Base-by-base conservation (phyloP, 768 basidiomycete genomes). In the Leccinum boreale region DNA sequence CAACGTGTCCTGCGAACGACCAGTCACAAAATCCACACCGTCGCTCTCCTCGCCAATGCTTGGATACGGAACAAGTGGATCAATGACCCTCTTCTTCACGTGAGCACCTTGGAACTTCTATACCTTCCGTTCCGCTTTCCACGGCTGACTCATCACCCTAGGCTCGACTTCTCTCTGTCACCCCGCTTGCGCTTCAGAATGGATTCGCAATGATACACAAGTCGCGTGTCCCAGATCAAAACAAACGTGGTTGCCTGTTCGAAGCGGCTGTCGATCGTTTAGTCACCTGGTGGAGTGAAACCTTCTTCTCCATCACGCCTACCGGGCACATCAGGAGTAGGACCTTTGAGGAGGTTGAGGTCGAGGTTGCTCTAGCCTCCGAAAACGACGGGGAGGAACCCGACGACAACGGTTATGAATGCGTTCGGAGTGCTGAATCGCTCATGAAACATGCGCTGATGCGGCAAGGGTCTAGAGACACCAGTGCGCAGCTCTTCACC, bases 371-470 rank as follows among this genome's bases (percentile, higher is more conserved):
- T 70, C 51, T 64, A 61, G 57, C 61, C 58, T 65, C 68, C 51
- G 73, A 73, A 21, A 21, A 63, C 4, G 64, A 77, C 28, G 75
- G 79, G 52, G 63, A 76, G 28, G 77, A 83, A 60, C 57, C 67
- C 42, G 74, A 82, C 26, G 68, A 72, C 4, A 31, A 31, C 33
- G 85, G 84, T 10, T 79, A 80, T 36, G 95, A 96, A 71, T 67
- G 77, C 3, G 83, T 97, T 28, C 80, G 87, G 48, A 87, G 85
- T 52, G 77, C 80, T 14, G 94, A 95, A 68, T 94, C 92, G 62
- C 78, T 98, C 39, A 94, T 95, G 91, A 98, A 97, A 69, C 93
- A 95, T 68, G 89, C 86, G 1, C 74, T 98, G 19, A 86, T 89
- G 80, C 82, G 80, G 55, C 79, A 74, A 58, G 97, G 95, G 7